Evolutionary conservation across 2,329 filamentous ascomycete species (phyloP).

Genomic region (Chrysoporthe puriensis): DNA sequence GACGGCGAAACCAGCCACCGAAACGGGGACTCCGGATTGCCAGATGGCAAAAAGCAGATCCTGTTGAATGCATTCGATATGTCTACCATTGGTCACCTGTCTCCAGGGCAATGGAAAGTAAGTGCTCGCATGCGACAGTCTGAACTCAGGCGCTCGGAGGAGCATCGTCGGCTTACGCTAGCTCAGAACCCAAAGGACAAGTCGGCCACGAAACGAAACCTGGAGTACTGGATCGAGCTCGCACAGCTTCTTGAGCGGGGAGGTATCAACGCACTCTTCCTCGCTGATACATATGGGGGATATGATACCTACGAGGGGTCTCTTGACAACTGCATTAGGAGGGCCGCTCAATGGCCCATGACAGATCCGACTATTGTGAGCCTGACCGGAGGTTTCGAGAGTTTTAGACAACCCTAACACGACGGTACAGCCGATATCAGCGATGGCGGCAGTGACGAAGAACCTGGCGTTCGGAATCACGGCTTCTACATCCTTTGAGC

Average conservation of each 20-base stretch:
- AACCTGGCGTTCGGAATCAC: constrained; percentile 66
- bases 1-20: not conserved
- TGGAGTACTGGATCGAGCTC: constrained; percentile 67
- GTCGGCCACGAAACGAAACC: constrained; percentile 61
- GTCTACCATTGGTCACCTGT: constrained; percentile 66
- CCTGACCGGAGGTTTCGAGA: not conserved
- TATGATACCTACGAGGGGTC: constrained; percentile 66
- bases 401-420: not conserved
- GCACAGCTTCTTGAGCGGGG: constrained; percentile 65
- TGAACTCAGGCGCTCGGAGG: not conserved
- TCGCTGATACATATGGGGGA: constrained; percentile 68
- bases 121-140: constrained; percentile 15
- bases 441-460: constrained; percentile 70
- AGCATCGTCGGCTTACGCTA: not conserved
- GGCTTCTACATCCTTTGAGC: constrained; percentile 64
- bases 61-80: constrained; percentile 69
- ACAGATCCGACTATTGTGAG: constrained; percentile 65
- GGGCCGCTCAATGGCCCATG: constrained; percentile 67
- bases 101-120: constrained; percentile 70
- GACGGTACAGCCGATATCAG: constrained; percentile 56
- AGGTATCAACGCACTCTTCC: constrained; percentile 66
- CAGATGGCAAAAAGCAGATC: constrained; percentile 53
- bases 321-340: constrained; percentile 62
- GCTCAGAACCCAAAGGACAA: constrained; percentile 61
- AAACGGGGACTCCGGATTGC: constrained; percentile 20